phyloP scores from a whole-genome alignment of 805 yeast species.

The Metschnikowia hibisci region DNA sequence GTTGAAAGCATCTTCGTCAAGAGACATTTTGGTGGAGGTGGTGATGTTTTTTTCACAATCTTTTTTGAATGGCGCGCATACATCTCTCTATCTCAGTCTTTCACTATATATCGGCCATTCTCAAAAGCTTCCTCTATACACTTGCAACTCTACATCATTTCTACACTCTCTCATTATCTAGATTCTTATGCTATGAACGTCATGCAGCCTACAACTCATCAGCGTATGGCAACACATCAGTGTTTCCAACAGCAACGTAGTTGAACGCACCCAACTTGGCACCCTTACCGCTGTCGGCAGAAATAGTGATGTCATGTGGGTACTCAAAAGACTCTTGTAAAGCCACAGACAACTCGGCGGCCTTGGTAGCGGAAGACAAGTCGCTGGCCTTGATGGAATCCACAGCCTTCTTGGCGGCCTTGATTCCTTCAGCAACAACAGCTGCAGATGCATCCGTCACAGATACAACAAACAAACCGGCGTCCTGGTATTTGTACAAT shows the following conservation, averaged over 20 bases:
- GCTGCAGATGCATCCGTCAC: conserved; percentile 58
- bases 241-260: conserved; percentile 88
- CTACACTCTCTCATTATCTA: too few species aligned
- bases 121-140: too few species aligned
- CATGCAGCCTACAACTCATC: conserved; percentile 65
- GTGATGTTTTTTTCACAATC: conserved; percentile 1
- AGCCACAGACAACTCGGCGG: conserved; percentile 41
- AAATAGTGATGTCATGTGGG: conserved; percentile 30
- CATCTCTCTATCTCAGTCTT: too few species aligned
- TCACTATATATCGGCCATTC: too few species aligned
- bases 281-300: conserved; percentile 32
- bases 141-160: too few species aligned
- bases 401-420: conserved; percentile 48
- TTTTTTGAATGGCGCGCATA: background rate
- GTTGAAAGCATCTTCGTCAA: conserved; percentile 53
- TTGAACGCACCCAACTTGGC: conserved; percentile 54
- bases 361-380: conserved; percentile 51
- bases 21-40: conserved; percentile 30
- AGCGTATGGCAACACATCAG: conserved; percentile 78
- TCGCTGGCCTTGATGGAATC: conserved; percentile 39
- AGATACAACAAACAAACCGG: conserved; percentile 73
- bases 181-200: conserved; percentile 9
- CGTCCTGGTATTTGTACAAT: conserved; percentile 66
- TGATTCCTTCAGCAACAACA: conserved; percentile 57
- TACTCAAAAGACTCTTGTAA: conserved; percentile 36